These are phyloP conservation scores for Arthrobotrys iridis DNA, from an alignment of 2,329 filamentous ascomycete genomes.

Conservation along the genomic window DNA sequence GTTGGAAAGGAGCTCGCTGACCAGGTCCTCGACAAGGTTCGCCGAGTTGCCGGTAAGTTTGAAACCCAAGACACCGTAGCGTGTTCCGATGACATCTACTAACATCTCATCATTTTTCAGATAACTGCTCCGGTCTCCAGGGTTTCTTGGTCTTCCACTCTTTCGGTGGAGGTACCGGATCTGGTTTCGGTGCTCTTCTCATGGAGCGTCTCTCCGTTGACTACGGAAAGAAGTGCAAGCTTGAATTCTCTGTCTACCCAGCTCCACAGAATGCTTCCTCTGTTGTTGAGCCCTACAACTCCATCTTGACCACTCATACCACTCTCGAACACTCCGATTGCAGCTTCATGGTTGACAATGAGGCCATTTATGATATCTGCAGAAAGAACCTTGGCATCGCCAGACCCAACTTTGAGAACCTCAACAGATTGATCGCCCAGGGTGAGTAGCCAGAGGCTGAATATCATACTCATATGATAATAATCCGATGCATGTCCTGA, in stretches of 20 bases:
- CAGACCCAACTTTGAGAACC: slow-evolving; percentile 97
- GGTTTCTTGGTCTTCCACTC: slow-evolving; percentile 99
- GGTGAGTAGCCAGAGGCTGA: slow-evolving; percentile 66
- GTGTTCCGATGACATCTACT: not conserved
- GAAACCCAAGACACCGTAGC: not conserved
- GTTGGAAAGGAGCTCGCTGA: slow-evolving; percentile 99
- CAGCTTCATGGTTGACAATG: slow-evolving; percentile 99
- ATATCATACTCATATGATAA: not conserved
- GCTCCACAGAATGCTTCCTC: slow-evolving; percentile 96
- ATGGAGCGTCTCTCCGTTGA: slow-evolving; percentile 99
- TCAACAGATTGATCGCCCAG: slow-evolving; percentile 98
- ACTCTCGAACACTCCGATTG: slow-evolving; percentile 99
- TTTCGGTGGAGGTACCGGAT: slow-evolving; percentile 98
- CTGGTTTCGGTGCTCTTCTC: slow-evolving; percentile 95
- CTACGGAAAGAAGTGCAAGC: slow-evolving; percentile 99
- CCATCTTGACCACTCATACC: slow-evolving; percentile 97
- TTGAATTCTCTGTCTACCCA: slow-evolving; percentile 99
- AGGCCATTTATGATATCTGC: slow-evolving; percentile 99
- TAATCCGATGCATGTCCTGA: not conserved
- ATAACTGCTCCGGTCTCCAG: slow-evolving; percentile 97
- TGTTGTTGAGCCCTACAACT: slow-evolving; percentile 99
- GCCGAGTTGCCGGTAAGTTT: slow-evolving; percentile 76
- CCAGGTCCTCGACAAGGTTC: slow-evolving; percentile 95
- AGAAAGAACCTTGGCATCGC: slow-evolving; percentile 95
- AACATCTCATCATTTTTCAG: slow-evolving; percentile 60